Evolutionary conservation across 2,329 filamentous ascomycete species (phyloP).

Genomic region (Talaromyces islandicus): DNA sequence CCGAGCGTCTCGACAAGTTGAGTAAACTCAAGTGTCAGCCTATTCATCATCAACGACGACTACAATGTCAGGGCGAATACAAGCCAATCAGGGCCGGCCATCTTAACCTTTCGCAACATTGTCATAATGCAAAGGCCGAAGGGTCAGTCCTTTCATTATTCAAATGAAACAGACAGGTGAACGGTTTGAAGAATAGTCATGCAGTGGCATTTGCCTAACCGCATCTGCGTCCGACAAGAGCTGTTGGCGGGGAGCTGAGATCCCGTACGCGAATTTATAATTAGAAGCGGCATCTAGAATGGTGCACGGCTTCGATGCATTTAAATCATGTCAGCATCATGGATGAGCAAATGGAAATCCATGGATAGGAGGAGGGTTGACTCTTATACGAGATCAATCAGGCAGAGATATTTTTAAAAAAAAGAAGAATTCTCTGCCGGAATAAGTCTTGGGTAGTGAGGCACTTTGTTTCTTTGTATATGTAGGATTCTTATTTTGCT

Average conservation of each 20-base stretch:
- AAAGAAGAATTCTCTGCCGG: background rate
- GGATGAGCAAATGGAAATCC: background rate
- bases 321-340: background rate
- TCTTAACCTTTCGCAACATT: background rate
- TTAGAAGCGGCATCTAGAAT: background rate
- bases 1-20: slow-evolving; percentile 1
- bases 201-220: background rate
- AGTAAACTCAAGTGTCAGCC: background rate
- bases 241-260: background rate
- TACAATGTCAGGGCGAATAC: background rate
- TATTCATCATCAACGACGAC: slow-evolving; percentile 2
- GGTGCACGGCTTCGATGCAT: background rate
- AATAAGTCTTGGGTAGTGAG: background rate
- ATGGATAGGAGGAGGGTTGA: background rate
- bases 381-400: background rate
- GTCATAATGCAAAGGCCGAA: background rate
- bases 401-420: too few species aligned
- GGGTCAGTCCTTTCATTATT: background rate
- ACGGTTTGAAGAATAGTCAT: background rate
- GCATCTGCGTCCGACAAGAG: background rate
- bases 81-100: background rate
- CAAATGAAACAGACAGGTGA: background rate
- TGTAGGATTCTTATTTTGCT: background rate
- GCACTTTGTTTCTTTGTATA: background rate
- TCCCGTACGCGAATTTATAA: background rate